These are phyloP conservation scores for Aspergillus eucalypticola DNA, from an alignment of 2,329 filamentous ascomycete genomes.

Conservation along the genomic window DNA sequence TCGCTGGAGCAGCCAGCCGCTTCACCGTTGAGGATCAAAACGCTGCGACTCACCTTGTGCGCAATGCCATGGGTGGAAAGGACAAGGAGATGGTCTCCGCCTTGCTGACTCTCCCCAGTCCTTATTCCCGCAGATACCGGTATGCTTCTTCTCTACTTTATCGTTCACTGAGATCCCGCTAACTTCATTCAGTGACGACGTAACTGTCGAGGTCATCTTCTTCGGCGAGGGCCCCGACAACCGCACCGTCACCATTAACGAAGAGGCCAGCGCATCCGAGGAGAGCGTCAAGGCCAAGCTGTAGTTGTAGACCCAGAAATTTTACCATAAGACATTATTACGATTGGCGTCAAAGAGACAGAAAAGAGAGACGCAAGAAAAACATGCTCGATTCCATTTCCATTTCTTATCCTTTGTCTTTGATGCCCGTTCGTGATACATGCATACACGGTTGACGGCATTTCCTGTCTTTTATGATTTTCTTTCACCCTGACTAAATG, in stretches of 20 bases:
- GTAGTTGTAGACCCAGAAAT: slow-evolving; percentile 26
- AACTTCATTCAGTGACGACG: slow-evolving; percentile 68
- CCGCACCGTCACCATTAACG: slow-evolving; percentile 78
- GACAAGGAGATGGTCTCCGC: slow-evolving; percentile 93
- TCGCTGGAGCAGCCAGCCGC: slow-evolving; percentile 67
- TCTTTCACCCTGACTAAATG: too few relatives aligned
- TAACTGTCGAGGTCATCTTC: slow-evolving; percentile 98
- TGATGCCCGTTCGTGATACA: neutral
- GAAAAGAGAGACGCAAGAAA: neutral
- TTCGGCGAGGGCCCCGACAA: slow-evolving; percentile 79
- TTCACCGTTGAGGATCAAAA: slow-evolving; percentile 96
- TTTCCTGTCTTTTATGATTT: too few relatives aligned
- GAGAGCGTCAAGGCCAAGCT: slow-evolving; percentile 52
- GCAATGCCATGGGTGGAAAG: slow-evolving; percentile 90
- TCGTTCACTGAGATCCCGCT: neutral
- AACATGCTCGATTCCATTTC: slow-evolving; percentile 2
- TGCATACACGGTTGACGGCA: neutral
- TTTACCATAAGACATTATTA: neutral
- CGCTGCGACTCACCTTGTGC: slow-evolving; percentile 89
- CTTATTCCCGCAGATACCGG: slow-evolving; percentile 89
- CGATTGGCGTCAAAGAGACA: neutral
- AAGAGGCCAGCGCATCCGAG: slow-evolving; percentile 73
- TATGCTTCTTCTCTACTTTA: slow-evolving; percentile 44
- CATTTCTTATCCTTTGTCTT: neutral
- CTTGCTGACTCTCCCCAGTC: slow-evolving; percentile 84